Conservation (phyloP, 768 basidiomycete species). For the Coprinopsis marcescibilis region DNA sequence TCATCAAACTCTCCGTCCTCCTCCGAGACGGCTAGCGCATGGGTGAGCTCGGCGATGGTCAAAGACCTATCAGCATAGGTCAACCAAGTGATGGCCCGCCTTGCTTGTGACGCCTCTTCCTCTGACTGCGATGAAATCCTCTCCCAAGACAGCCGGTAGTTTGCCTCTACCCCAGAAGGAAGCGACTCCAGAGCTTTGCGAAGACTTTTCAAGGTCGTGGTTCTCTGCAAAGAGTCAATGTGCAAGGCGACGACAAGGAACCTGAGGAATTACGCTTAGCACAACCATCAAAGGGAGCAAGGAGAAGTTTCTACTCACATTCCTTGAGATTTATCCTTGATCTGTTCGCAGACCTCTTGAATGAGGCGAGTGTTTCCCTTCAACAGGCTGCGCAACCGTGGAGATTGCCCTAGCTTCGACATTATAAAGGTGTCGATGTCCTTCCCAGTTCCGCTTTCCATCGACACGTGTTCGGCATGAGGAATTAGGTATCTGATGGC, state of each 20-base stretch:
- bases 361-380: not conserved
- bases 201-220: not conserved
- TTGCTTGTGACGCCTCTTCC: not conserved
- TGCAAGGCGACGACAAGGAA: not conserved
- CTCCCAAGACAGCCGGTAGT: not conserved
- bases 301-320: not conserved
- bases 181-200: not conserved
- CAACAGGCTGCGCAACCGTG: not conserved
- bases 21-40: too few relatives aligned
- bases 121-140: not conserved
- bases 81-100: not conserved
- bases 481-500: not conserved
- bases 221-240: not conserved
- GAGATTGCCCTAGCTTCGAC: not conserved
- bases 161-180: not conserved
- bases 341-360: not conserved
- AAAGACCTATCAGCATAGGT: too few relatives aligned
- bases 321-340: not conserved
- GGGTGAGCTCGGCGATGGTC: too few relatives aligned
- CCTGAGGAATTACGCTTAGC: not conserved
- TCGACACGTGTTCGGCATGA: not conserved
- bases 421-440: conserved; percentile 2
- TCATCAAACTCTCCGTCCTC: too few relatives aligned
- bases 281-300: too few relatives aligned
- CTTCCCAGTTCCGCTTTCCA: not conserved